Base-by-base conservation (phyloP, 2,329 filamentous ascomycete genomes). In the Proliferodiscus dingleyae region DNA sequence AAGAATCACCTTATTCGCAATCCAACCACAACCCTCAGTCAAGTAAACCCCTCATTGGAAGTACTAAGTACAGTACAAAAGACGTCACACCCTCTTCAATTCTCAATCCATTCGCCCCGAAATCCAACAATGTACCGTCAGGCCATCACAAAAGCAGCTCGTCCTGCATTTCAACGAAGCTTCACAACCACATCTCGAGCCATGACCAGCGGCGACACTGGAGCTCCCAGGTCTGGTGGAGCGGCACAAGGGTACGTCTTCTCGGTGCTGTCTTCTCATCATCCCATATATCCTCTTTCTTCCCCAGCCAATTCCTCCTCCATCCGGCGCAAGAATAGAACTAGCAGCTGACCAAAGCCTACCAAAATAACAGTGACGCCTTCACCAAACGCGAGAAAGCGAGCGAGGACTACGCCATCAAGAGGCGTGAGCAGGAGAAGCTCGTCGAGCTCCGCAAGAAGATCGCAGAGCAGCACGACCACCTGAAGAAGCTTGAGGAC, bases 311-410 rank as follows among this genome's bases (percentile, higher is more conserved):
- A 7, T 8, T 9, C 32, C 5, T 18, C 19, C 16, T 18, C 9
- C 9, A 21, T 9, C 18, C 32, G 5, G 18, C 7, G n/a, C 4
- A 15, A 15, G 7, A 34, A 9, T 16, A 13, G 19, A 26, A 10
- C 5, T 10, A 34, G 32, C 37, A 43, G 48, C 53, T 61, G 52
- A 59, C 39, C 19, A 24, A 15, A 29, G 11, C 18, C 26, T 21
- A 33, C n/a, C n/a, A n/a, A n/a, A n/a, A n/a, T 30, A 37, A 59
- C 56, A 95, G 91, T 60, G 91, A 98, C 66, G 81, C 88, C 46
- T 98, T 96, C 80, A 88, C 84, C 72, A 85, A 85, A 72, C 89
- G 93, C 61, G 93, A 98, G 72, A 80, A 84, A 66, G 91, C 91
- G 57, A 77, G 73, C 65, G 93, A 97, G 74, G 84, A 89, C 67